Conservation (phyloP, 2,329 filamentous ascomycete genomes). For the Aphanocladium album region DNA sequence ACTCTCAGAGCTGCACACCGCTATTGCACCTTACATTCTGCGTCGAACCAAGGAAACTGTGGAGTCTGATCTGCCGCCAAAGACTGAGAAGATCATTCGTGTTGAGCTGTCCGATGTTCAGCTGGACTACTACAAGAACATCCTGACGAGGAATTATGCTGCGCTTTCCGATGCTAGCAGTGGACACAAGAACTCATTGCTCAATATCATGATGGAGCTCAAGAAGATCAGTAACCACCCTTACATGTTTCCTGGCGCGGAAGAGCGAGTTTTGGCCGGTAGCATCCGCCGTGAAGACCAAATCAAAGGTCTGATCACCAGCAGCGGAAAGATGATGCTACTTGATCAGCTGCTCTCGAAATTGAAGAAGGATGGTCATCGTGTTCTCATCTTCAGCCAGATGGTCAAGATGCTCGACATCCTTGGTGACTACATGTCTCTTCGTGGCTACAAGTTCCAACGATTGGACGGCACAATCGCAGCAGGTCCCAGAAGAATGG, state of each 20-base stretch:
- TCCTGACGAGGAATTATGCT: conserved; percentile 91
- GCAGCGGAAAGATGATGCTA: conserved; percentile 99
- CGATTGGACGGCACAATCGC: conserved; percentile 92
- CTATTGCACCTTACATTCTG: conserved; percentile 90
- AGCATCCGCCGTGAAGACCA: conserved; percentile 81
- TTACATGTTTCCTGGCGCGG: conserved; percentile 93
- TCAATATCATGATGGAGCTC: conserved; percentile 99
- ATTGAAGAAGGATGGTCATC: conserved; percentile 86
- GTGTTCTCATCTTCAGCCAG: conserved; percentile 96
- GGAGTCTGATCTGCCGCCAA: conserved; percentile 90
- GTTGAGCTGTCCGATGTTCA: conserved; percentile 96
- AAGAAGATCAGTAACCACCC: conserved; percentile 99
- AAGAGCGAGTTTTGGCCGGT: conserved; percentile 79
- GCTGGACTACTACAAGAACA: conserved; percentile 98
- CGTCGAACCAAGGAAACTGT: conserved; percentile 96
- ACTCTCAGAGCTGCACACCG: conserved; percentile 75
- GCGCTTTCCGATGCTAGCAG: conserved; percentile 85
- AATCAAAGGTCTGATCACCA: conserved; percentile 88
- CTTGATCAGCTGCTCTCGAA: conserved; percentile 93
- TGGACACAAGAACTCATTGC: conserved; percentile 87
- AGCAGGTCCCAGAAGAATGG: conserved; percentile 78
- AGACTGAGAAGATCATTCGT: conserved; percentile 98
- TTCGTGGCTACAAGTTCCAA: conserved; percentile 93
- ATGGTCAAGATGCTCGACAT: conserved; percentile 99
- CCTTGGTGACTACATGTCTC: conserved; percentile 84